Percentiles rank a stretch among this genome's conserved stretches.
Evolutionary conservation across 2,329 filamentous ascomycete species (phyloP).

Genomic region (Hyphodiscus sp.): DNA sequence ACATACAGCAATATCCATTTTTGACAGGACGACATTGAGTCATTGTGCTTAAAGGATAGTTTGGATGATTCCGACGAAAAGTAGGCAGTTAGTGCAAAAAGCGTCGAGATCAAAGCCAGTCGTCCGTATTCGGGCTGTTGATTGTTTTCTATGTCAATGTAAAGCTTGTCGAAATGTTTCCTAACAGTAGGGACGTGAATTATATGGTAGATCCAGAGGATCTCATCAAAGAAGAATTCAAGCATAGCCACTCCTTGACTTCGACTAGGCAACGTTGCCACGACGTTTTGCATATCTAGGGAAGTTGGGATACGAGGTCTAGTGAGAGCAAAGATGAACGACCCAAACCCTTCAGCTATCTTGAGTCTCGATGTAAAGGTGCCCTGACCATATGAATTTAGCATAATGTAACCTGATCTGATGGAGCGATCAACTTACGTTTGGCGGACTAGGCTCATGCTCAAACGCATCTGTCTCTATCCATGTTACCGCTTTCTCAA

Average conservation of each 20-base stretch:
- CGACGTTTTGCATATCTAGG: slow-evolving; percentile 3
- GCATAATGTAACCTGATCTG: background rate
- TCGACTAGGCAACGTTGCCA: slow-evolving; percentile 8
- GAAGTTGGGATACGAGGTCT: slow-evolving; percentile 2
- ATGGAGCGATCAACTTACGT: slow-evolving; percentile 4
- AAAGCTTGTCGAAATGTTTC: slow-evolving; percentile 7
- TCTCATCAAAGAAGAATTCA: slow-evolving; percentile 12
- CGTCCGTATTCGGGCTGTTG: slow-evolving; percentile 7
- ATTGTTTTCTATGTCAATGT: slow-evolving; percentile 6
- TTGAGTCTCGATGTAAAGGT: background rate
- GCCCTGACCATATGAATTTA: background rate
- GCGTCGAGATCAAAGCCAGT: slow-evolving; percentile 11
- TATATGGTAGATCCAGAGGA: slow-evolving; percentile 19
- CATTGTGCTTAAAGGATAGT: slow-evolving; percentile 3
- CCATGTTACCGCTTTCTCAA: slow-evolving; percentile 11
- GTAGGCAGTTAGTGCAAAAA: slow-evolving; percentile 15
- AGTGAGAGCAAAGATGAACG: slow-evolving; percentile 13
- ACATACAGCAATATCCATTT: slow-evolving; percentile 8
- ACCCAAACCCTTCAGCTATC: slow-evolving; percentile 10
- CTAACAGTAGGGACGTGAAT: slow-evolving; percentile 16
- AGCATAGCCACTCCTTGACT: slow-evolving; percentile 7
- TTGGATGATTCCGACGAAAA: slow-evolving; percentile 7
- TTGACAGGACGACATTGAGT: slow-evolving; percentile 5
- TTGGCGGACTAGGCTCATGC: slow-evolving; percentile 2
- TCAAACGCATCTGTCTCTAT: slow-evolving; percentile 18